These are phyloP conservation scores for Penicillium sp. DNA, from an alignment of 2,329 filamentous ascomycete genomes.

Conservation along the genomic window DNA sequence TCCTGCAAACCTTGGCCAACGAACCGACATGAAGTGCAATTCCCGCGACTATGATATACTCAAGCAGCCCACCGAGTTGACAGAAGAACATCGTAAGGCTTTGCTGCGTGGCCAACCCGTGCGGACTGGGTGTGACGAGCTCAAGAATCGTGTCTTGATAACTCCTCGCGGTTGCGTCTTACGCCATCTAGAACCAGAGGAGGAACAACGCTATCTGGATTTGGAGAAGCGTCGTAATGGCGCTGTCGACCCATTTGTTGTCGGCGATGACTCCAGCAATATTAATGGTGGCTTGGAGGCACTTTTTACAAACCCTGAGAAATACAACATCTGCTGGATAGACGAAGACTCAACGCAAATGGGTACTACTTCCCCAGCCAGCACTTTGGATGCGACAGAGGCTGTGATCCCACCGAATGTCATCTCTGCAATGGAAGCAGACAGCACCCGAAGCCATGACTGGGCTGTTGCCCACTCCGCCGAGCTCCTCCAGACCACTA, in stretches of 20 bases:
- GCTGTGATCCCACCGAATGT: conserved; percentile 40
- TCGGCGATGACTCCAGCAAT: conserved; percentile 49
- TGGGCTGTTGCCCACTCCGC: conserved; percentile 43
- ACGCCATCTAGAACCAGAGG: conserved; percentile 49
- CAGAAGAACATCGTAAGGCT: conserved; percentile 47
- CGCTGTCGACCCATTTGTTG: conserved; percentile 39
- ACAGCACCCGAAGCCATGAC: conserved; percentile 42
- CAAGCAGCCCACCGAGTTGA: conserved; percentile 44
- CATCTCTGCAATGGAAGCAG: conserved; percentile 44
- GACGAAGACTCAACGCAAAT: conserved; percentile 37
- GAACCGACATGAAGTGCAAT: conserved; percentile 48
- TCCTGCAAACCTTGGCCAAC: conserved; percentile 45
- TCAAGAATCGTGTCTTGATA: conserved; percentile 50
- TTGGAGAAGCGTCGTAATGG: conserved; percentile 45
- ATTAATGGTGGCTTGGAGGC: conserved; percentile 50
- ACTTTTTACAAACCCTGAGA: conserved; percentile 49
- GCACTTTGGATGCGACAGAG: conserved; percentile 28
- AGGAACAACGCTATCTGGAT: conserved; percentile 51
- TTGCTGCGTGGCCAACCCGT: conserved; percentile 48
- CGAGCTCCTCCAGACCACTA: conserved; percentile 40
- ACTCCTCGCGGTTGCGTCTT: conserved; percentile 51
- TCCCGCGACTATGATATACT: conserved; percentile 45
- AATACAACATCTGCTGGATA: conserved; percentile 51
- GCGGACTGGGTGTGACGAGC: conserved; percentile 39
- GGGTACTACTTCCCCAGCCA: conserved; percentile 29